Evolutionary conservation across 2,329 filamentous ascomycete species (phyloP).

Genomic region (Aspergillus fischeri): DNA sequence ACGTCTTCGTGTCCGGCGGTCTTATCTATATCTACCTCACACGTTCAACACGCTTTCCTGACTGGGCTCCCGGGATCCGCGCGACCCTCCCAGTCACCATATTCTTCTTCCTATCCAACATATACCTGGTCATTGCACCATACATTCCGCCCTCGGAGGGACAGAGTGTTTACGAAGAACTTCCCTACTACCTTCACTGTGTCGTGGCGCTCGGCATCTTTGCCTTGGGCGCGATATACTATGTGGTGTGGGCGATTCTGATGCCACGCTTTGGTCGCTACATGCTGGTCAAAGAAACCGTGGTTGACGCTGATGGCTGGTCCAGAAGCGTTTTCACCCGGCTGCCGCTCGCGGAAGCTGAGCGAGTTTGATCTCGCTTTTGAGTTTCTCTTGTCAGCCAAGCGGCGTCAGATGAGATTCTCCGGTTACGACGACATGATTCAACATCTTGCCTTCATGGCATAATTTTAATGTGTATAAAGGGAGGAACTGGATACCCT

Average conservation of each 20-base stretch:
- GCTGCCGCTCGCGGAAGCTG: conserved; percentile 31
- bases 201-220: conserved; percentile 51
- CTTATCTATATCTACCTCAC: conserved; percentile 46
- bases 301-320: conserved; percentile 61
- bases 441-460: conserved; percentile 11
- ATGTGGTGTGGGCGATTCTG: conserved; percentile 48
- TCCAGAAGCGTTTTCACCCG: conserved; percentile 53
- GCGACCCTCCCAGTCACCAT: conserved; percentile 48
- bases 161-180: conserved; percentile 49
- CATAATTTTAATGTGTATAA: conserved; percentile 13
- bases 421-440: conserved; percentile 9
- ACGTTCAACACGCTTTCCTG: conserved; percentile 33
- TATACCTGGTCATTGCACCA: conserved; percentile 51
- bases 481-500: background rate
- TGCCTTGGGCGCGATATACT: conserved; percentile 48
- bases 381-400: background rate
- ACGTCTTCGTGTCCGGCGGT: conserved; percentile 48
- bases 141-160: conserved; percentile 48
- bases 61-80: conserved; percentile 48
- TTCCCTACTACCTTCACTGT: conserved; percentile 53
- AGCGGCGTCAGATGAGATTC: background rate
- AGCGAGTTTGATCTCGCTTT: conserved; percentile 1
- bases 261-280: conserved; percentile 45
- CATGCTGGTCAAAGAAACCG: conserved; percentile 52
- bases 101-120: conserved; percentile 52